phyloP scores from a whole-genome alignment of 2,329 filamentous ascomycete genomes.

The Xylaria sp. region DNA sequence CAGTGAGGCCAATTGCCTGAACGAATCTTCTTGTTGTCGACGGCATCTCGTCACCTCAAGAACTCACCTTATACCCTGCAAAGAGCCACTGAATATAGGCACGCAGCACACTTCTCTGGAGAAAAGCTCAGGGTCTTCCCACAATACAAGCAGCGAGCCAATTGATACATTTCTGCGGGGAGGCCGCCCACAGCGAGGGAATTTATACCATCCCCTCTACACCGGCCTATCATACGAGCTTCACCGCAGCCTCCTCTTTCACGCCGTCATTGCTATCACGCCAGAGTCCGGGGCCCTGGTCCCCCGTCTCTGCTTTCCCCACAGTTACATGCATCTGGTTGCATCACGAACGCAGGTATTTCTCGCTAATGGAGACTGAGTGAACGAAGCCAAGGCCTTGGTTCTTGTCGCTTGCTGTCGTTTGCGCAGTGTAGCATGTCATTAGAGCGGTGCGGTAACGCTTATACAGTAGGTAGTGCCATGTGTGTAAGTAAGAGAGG shows the following conservation, averaged over 20 bases:
- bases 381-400: not conserved
- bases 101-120: not conserved
- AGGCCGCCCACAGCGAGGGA: not conserved
- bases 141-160: not conserved
- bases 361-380: not conserved
- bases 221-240: slow-evolving; percentile 3
- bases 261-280: slow-evolving; percentile 9
- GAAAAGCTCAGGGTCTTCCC: slow-evolving; percentile 18
- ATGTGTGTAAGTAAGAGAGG: not conserved
- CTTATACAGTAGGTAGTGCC: not conserved
- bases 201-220: slow-evolving; percentile 3
- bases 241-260: slow-evolving; percentile 20
- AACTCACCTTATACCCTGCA: slow-evolving; percentile 6
- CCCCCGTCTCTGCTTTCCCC: slow-evolving; percentile 15
- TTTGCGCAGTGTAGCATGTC: slow-evolving; percentile 11
- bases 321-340: slow-evolving; percentile 28
- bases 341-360: slow-evolving; percentile 22
- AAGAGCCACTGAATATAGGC: not conserved
- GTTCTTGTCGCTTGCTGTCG: not conserved
- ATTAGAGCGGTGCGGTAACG: not conserved
- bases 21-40: slow-evolving; percentile 28
- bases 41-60: slow-evolving; percentile 25
- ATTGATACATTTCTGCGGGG: not conserved
- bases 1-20: slow-evolving; percentile 28
- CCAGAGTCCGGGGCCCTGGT: slow-evolving; percentile 17